Evolutionary conservation across 192 early-diverging fungal species (phyloP), one percentile per base, ranked within the genome.

Genomic region (Funneliformis mosseae): DNA sequence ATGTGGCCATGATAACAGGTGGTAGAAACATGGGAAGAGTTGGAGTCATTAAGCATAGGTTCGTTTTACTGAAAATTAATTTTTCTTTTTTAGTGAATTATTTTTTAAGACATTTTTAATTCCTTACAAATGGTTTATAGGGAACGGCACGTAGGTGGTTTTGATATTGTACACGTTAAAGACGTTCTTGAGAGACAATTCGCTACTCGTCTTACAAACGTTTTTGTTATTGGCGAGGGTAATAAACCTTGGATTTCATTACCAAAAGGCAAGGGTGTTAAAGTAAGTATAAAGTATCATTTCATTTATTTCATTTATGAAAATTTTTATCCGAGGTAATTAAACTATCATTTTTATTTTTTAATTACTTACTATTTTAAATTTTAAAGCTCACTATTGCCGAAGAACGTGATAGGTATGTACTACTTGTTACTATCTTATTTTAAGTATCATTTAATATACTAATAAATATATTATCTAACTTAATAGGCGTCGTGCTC

Each of bases 221-320:
- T 99, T 71, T 91, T 91, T 74, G 87, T 92, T 76, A 92, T 95
- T 87, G 94, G 94, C 80, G 88, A 92, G 78, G 92, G 93, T 80
- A 95, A 93, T 92, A 94, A 96, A 92, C 91, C 97, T 64, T 96
- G 91, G 91, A 93, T 99, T 89, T 97, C 96, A 50, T 91, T 99
- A 79, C 98, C 98, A 91, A 99, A 98, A 93, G 95, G 95, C 90
- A 97, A 97, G 92, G 97, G 97, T 91, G 88, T 99, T 87, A 96
- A 97, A 95, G 27, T 76, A 39, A 76, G 74, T 59, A 33, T 59
- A 39, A 28, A 33, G 18, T 42, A 21, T 71, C 7, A 9, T 38
- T 39, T 71, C 16, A 39, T 71, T 55, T n/a, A 9, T 38, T 39
- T 71, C 16, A 39, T 71, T 55, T n/a, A 21, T 55, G 50, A 55